Conservation (phyloP, 192 early-diverging fungal genomes). For the Coemansia sp. region DNA sequence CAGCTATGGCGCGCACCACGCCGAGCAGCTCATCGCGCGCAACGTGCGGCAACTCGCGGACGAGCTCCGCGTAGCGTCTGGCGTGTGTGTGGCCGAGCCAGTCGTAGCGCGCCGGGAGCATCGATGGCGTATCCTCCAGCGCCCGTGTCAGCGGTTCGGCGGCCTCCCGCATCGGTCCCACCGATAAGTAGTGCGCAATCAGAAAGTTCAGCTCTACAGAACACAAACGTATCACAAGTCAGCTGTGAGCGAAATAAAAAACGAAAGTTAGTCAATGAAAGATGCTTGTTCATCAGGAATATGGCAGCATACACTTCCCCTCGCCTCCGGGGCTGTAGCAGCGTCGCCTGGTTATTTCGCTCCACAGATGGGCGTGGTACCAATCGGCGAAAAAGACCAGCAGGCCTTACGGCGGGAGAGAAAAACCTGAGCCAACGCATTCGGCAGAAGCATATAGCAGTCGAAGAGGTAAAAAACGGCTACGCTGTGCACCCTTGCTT, state of each 20-base stretch:
- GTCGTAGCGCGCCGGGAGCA: constrained; percentile 69
- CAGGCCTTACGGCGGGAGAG: too few relatives aligned
- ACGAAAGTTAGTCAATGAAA: too few relatives aligned
- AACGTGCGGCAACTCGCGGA: constrained; percentile 40
- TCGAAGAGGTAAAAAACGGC: too few relatives aligned
- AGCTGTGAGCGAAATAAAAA: background rate
- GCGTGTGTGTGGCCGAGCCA: constrained; percentile 66
- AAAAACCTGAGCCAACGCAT: too few relatives aligned
- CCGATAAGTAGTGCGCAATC: constrained; percentile 67
- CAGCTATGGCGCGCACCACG: constrained; percentile 29
- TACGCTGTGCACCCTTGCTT: too few relatives aligned
- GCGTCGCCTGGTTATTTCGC: too few relatives aligned
- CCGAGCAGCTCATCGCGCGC: constrained; percentile 25
- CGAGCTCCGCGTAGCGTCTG: constrained; percentile 61
- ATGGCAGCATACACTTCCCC: too few relatives aligned
- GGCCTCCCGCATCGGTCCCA: constrained; percentile 58
- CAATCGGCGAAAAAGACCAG: too few relatives aligned
- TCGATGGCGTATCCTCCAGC: constrained; percentile 43
- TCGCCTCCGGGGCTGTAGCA: too few relatives aligned
- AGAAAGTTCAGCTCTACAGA: constrained; percentile 68
- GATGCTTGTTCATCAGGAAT: too few relatives aligned
- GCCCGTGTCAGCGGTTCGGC: constrained; percentile 52
- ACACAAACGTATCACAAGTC: background rate
- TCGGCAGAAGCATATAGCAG: too few relatives aligned
- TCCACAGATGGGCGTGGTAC: too few relatives aligned